Evolutionary conservation across 2,329 filamentous ascomycete genomes (phyloP).

Genomic region (Paradendryphiella salina): DNA sequence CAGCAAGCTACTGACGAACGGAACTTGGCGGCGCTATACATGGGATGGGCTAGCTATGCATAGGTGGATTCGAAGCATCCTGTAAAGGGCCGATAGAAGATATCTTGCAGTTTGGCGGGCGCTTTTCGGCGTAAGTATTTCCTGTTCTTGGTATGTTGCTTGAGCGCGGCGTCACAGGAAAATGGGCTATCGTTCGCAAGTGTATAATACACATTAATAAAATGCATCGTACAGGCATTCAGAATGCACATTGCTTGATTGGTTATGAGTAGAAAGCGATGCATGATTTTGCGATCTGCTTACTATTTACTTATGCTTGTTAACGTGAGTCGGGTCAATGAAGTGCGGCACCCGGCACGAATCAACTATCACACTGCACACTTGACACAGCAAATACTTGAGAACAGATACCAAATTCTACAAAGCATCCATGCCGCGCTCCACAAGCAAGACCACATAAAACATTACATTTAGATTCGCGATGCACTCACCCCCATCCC

Average conservation of each 20-base stretch:
- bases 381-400: no score
- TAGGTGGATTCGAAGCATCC: neutral
- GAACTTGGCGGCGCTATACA: constrained; percentile 83
- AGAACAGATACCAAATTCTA: no score
- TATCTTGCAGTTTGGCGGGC: neutral
- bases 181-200: neutral
- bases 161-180: neutral
- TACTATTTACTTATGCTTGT: no score
- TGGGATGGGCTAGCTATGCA: constrained; percentile 46
- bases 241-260: neutral
- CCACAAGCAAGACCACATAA: no score
- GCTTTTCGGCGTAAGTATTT: neutral
- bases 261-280: neutral
- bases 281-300: neutral
- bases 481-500: neutral
- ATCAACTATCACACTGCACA: no score
- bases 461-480: no score
- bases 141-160: neutral
- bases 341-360: no score
- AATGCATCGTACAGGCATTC: neutral
- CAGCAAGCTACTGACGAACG: constrained; percentile 92
- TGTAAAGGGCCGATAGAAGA: neutral
- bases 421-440: no score
- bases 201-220: constrained; percentile 3
- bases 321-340: no score